These are phyloP conservation scores for Penicillium sp. DNA, from an alignment of 2,329 filamentous ascomycete genomes.

Conservation along the genomic window DNA sequence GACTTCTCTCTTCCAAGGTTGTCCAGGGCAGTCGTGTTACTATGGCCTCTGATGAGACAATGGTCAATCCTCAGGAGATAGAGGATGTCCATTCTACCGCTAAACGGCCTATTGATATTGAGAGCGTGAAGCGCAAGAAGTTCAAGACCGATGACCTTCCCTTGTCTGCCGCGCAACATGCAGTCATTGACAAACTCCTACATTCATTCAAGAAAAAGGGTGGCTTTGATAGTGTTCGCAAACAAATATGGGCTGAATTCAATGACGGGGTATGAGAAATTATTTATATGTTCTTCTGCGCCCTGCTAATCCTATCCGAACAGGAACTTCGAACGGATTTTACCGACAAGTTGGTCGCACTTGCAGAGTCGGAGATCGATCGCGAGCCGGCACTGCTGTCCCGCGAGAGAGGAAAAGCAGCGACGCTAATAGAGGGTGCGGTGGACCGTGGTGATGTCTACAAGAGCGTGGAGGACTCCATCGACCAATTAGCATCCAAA, in stretches of 20 bases:
- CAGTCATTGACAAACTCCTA: constrained; percentile 59
- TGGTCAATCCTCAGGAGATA: constrained; percentile 36
- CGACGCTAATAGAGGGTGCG: constrained; percentile 62
- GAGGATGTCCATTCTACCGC: constrained; percentile 27
- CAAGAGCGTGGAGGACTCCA: constrained; percentile 54
- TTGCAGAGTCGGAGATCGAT: constrained; percentile 61
- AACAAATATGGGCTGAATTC: constrained; percentile 59
- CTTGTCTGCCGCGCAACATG: constrained; percentile 56
- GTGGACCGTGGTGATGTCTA: constrained; percentile 64
- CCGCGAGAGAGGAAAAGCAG: constrained; percentile 61
- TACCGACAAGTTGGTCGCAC: constrained; percentile 51
- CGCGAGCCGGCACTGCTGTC: constrained; percentile 60
- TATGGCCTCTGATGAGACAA: constrained; percentile 16
- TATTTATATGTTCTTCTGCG: not conserved
- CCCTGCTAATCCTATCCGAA: constrained; percentile 11
- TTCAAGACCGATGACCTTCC: constrained; percentile 62
- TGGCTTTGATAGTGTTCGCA: constrained; percentile 61
- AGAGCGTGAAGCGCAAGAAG: constrained; percentile 44
- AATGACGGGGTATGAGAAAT: constrained; percentile 49
- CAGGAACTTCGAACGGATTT: constrained; percentile 55
- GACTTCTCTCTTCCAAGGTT: constrained; percentile 13
- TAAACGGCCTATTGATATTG: constrained; percentile 35
- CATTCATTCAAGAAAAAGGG: constrained; percentile 66
- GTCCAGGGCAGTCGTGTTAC: constrained; percentile 12
- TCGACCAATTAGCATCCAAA: constrained; percentile 55